Evolutionary conservation across 1,284 basidiomycete genomes (phyloP), one percentile per base, ranked within the genome.

Genomic region (Malassezia obtusa): DNA sequence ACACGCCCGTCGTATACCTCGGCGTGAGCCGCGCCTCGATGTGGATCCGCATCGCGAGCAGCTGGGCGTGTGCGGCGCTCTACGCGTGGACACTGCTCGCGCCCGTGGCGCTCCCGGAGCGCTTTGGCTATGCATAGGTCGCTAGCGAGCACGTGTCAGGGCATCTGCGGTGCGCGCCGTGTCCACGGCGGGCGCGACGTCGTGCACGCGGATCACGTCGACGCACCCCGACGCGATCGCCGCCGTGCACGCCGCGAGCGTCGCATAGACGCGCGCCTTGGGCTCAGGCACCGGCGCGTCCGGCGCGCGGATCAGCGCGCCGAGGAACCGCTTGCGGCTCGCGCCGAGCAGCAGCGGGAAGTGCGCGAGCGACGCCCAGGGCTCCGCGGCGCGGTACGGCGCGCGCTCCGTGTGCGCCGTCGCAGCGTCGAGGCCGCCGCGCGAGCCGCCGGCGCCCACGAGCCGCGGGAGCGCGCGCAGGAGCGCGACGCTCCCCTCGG

Each of bases 1-100:
- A 49, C 49, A 79, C 82, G 22, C 73, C 72, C 31, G 85, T 92
- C 64, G 89, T 95, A 31, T 90, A 88, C 76, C 96, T 98, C 53
- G 92, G 92, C 21, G 83, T 89, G 43, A 92, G 89, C 10, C 87
- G 90, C 70, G 85, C 87, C 4, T 89, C 92, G 3, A 98, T 99
- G 92, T 98, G 94, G 92, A 96, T 96, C 87, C 80, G 94, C 5
- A 81, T 96, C 40, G 85, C 96, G 31, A 91, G 88, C 43, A 87
- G 87, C 65, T 99, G 77, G 63, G 46, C 64, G 11, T 71, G 67
- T 53, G 63, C 63, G 22, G 35, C 49, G 44, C 60, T 68, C 15
- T 70, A 68, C 30, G 53, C 37, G 6, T 60, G 65, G 53, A 17
- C 53, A 14, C 45, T 56, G 19, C 12, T 56, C 1, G 53, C 53